Percentiles rank a stretch among this genome's conserved stretches.
Evolutionary conservation across 2,329 filamentous ascomycete genomes (phyloP).

Genomic region (Lecanicillium sp.): DNA sequence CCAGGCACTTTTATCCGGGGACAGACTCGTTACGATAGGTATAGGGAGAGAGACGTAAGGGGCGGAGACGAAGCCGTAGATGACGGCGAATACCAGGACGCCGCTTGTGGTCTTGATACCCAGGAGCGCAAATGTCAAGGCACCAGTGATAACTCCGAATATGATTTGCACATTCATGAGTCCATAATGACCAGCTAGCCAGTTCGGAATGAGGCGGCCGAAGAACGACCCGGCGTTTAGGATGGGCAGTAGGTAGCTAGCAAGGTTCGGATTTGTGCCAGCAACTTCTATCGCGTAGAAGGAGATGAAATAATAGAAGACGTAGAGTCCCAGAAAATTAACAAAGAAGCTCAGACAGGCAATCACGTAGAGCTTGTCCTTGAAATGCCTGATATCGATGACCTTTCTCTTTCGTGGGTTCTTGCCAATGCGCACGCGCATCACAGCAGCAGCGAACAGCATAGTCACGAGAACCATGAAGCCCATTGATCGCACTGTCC

Average conservation of each 20-base stretch:
- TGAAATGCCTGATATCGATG: background rate
- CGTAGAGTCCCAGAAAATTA: slow-evolving; percentile 7
- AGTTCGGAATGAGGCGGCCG: slow-evolving; percentile 17
- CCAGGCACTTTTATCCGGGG: slow-evolving; percentile 12
- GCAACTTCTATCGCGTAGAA: background rate
- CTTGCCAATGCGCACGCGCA: slow-evolving; percentile 44
- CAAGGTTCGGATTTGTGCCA: slow-evolving; percentile 10
- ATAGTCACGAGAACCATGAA: slow-evolving; percentile 43
- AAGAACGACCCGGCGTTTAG: slow-evolving; percentile 17
- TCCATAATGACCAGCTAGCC: slow-evolving; percentile 15
- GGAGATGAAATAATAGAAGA: slow-evolving; percentile 3
- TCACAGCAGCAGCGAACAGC: slow-evolving; percentile 41
- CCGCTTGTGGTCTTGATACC: slow-evolving; percentile 12
- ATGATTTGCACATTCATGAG: slow-evolving; percentile 15
- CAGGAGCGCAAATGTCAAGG: slow-evolving; percentile 12
- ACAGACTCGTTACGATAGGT: slow-evolving; percentile 14
- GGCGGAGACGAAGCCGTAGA: slow-evolving; percentile 18
- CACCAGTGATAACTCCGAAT: slow-evolving; percentile 13
- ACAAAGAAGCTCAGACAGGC: slow-evolving; percentile 4
- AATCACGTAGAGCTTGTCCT: slow-evolving; percentile 1
- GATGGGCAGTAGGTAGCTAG: slow-evolving; percentile 16
- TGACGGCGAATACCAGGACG: slow-evolving; percentile 11
- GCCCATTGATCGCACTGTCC: slow-evolving; percentile 42
- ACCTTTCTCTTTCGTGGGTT: background rate
- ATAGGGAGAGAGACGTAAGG: slow-evolving; percentile 16